phyloP scores from a whole-genome alignment of 495 filamentous ascomycete genomes.

The Aspergillus panamensis region DNA sequence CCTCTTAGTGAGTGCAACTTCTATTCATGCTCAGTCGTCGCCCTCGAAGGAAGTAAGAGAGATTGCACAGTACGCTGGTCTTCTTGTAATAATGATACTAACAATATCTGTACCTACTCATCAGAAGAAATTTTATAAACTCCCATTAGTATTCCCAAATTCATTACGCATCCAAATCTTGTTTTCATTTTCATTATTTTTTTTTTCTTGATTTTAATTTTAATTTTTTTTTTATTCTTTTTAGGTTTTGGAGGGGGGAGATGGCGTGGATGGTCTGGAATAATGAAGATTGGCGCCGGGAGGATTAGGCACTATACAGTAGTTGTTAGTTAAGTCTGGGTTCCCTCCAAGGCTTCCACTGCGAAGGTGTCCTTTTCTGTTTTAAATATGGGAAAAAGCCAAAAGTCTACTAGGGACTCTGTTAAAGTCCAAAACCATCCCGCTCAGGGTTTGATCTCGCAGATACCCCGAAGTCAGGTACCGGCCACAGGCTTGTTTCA shows the following conservation, averaged over 20 bases:
- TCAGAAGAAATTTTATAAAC: conserved; percentile 2
- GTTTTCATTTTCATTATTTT: not conserved
- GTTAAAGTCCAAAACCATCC: conserved; percentile 2
- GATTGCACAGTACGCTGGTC: not conserved
- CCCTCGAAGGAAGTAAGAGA: not conserved
- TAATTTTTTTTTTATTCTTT: not conserved
- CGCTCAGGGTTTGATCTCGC: conserved; percentile 18
- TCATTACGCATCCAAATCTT: conserved; percentile 3
- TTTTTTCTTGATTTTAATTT: not conserved
- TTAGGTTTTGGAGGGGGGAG: conserved; percentile 19
- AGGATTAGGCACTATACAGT: conserved; percentile 24
- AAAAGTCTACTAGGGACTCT: conserved; percentile 6
- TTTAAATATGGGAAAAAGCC: conserved; percentile 3
- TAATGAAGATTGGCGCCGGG: conserved; percentile 28
- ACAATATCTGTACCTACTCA: not conserved
- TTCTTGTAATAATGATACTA: not conserved
- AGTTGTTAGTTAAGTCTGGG: conserved; percentile 12
- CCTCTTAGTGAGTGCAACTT: conserved; percentile 3
- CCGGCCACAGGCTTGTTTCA: conserved; percentile 18
- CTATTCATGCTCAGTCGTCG: not conserved
- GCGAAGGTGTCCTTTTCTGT: not conserved
- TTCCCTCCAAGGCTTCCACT: conserved; percentile 1
- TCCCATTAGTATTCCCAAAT: conserved; percentile 14
- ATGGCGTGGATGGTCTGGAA: conserved; percentile 20
- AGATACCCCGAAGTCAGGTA: conserved; percentile 21